Percentiles rank a stretch among this genome's conserved stretches.
phyloP scores from a whole-genome alignment of 768 basidiomycete genomes.

The Agaricus subrufescens region DNA sequence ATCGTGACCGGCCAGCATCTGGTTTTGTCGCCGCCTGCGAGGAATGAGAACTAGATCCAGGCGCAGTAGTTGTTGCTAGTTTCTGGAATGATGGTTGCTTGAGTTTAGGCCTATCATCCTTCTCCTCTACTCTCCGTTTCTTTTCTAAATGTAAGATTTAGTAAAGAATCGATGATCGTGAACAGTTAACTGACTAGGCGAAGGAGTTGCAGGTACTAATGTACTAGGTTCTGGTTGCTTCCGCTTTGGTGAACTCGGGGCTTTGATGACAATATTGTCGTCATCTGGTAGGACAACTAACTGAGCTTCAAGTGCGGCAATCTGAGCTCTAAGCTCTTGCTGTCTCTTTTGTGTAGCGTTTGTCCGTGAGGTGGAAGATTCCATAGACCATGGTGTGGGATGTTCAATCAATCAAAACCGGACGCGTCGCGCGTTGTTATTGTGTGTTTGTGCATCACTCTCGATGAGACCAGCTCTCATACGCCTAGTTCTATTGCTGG shows the following conservation, averaged over 20 bases:
- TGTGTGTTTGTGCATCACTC: slow-evolving; percentile 4
- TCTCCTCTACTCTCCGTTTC: slow-evolving; percentile 37
- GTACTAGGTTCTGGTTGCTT: slow-evolving; percentile 35
- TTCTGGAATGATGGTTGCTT: slow-evolving; percentile 2
- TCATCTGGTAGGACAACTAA: slow-evolving; percentile 34
- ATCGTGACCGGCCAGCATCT: slow-evolving; percentile 44
- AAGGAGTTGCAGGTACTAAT: slow-evolving; percentile 58
- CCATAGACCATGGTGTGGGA: slow-evolving; percentile 33
- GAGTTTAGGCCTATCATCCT: slow-evolving; percentile 5
- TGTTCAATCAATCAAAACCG: neutral
- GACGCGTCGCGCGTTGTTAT: slow-evolving; percentile 15
- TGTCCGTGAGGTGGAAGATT: slow-evolving; percentile 44
- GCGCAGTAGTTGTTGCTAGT: neutral
- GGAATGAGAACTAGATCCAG: slow-evolving; percentile 1
- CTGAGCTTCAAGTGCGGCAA: slow-evolving; percentile 52
- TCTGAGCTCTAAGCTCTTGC: slow-evolving; percentile 48
- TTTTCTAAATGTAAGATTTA: slow-evolving; percentile 21
- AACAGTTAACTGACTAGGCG: slow-evolving; percentile 48
- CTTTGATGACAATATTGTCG: slow-evolving; percentile 10
- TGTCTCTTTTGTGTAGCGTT: slow-evolving; percentile 36
- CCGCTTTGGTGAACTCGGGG: slow-evolving; percentile 41
- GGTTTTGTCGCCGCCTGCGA: slow-evolving; percentile 11
- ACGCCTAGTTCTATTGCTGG: too few relatives aligned
- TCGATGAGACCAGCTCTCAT: neutral
- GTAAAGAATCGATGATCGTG: neutral